These are phyloP conservation scores for Chrysosporium keratinophilum DNA, from an alignment of 2,329 filamentous ascomycete species.

Conservation along the genomic window DNA sequence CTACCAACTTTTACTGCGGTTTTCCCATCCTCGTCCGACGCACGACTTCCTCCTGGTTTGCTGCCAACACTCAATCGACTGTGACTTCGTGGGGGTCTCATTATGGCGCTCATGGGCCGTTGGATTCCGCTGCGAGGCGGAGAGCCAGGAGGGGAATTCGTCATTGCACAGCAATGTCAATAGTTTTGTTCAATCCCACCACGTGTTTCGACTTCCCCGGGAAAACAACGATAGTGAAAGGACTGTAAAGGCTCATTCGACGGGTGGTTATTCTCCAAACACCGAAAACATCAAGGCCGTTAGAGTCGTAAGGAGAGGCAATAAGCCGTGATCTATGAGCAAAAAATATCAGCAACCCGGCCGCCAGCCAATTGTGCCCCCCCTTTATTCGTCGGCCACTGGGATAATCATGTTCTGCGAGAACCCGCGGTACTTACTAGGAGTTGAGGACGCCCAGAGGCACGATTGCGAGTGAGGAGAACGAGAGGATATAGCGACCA, in stretches of 20 bases:
- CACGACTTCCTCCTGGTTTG: constrained; percentile 62
- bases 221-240: constrained; percentile 2
- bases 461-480: too few relatives aligned
- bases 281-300: constrained; percentile 7
- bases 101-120: constrained; percentile 71
- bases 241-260: constrained; percentile 3
- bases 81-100: constrained; percentile 64
- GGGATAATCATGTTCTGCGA: too few relatives aligned
- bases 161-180: constrained; percentile 38
- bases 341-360: background rate
- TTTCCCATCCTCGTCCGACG: constrained; percentile 79
- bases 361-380: too few relatives aligned
- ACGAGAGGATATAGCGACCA: too few relatives aligned
- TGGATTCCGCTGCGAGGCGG: constrained; percentile 43
- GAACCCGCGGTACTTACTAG: too few relatives aligned
- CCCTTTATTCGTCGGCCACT: too few relatives aligned
- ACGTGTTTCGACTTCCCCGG: constrained; percentile 1
- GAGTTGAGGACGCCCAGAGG: too few relatives aligned
- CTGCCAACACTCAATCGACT: constrained; percentile 73
- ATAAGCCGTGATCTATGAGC: background rate
- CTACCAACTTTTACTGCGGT: constrained; percentile 94
- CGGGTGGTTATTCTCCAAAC: background rate
- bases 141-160: constrained; percentile 60
- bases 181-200: background rate
- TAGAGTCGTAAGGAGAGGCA: background rate